Conservation (phyloP, 495 filamentous ascomycete genomes). For the Aspergillus heteromorphus region DNA sequence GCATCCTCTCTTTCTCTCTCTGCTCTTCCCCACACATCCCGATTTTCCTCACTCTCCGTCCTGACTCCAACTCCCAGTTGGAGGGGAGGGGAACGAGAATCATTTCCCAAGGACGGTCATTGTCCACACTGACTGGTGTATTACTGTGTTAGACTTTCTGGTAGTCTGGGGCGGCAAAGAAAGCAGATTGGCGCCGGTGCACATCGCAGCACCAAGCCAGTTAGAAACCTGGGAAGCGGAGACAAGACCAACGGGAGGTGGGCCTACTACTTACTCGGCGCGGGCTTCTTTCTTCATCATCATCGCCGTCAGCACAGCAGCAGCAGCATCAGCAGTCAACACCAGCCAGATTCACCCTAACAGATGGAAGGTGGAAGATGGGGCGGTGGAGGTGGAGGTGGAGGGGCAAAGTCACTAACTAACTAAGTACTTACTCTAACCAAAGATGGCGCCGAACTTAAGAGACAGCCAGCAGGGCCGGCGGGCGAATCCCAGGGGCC, state of each 20-base stretch:
- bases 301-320: conserved; percentile 2
- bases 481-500: conserved; percentile 9
- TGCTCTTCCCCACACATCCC: too few relatives aligned
- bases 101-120: too few relatives aligned
- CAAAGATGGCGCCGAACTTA: conserved; percentile 1
- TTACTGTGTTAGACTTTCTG: too few relatives aligned
- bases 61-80: background rate
- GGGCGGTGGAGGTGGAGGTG: background rate
- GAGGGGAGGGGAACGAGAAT: too few relatives aligned
- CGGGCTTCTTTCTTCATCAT: conserved; percentile 1
- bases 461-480: background rate
- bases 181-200: conserved; percentile 15
- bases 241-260: conserved; percentile 15
- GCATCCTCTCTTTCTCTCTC: too few relatives aligned
- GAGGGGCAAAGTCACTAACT: background rate
- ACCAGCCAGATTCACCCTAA: conserved; percentile 1
- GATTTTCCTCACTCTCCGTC: background rate
- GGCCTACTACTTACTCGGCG: conserved; percentile 7
- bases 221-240: conserved; percentile 7
- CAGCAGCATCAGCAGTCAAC: background rate
- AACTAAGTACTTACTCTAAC: too few relatives aligned
- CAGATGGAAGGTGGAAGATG: background rate
- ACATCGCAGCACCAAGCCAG: conserved; percentile 13
- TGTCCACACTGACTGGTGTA: too few relatives aligned
- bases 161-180: conserved; percentile 11